Base-by-base conservation (phyloP, 2,329 filamentous ascomycete genomes). In the Aureobasidium sp. region DNA sequence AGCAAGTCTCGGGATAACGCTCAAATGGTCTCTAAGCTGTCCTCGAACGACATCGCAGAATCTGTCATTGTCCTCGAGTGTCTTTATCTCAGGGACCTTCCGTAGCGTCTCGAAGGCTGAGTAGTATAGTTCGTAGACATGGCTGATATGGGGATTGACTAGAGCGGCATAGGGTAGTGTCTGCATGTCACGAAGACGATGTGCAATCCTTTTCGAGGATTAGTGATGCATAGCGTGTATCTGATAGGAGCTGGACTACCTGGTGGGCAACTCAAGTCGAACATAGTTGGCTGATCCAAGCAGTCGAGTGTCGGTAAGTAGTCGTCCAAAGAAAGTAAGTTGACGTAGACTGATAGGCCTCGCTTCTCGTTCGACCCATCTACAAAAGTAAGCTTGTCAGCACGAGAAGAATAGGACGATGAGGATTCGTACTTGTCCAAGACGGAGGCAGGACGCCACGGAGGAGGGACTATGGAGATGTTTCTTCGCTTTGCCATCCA, bases 201-300 rank as follows among this genome's bases (percentile, higher is more conserved):
- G 94, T 19, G 93, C 90, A 66, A 97, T 84, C 67, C 90, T 93
- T 57, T 7, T 7, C 4, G 35, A 42, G 23, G 6, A 27, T 61
- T 21, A 57, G 42, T 35, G 17, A 6, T 53, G 17, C 31, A 19
- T 6, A 19, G 8, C 53, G 19, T 42, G 9, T 40, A 23, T 25
- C 21, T 19, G n/a, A 9, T 19, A 23, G 9, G 17, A 17, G 47
- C 9, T 9, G 3, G 19, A 37, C 75, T 73, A 88, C 86, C 89
- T 83, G 7, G 89, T 94, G 7, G 93, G 93, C 57, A 99, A 83
- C 77, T 99, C 94, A 5, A 91, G 91, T 61, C 94, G 88, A 57
- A 97, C 92, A 78, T 99, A 99, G 75, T 99, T 99, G 63, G 94
- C 94, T 45, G 92, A 96, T 75, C 89, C 92, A 67, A 99, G 84